A percentile compares a stretch with the other conserved stretches of the same genome.
phyloP scores from a whole-genome alignment of 305 asterid genomes.

The Rubia balearica region DNA sequence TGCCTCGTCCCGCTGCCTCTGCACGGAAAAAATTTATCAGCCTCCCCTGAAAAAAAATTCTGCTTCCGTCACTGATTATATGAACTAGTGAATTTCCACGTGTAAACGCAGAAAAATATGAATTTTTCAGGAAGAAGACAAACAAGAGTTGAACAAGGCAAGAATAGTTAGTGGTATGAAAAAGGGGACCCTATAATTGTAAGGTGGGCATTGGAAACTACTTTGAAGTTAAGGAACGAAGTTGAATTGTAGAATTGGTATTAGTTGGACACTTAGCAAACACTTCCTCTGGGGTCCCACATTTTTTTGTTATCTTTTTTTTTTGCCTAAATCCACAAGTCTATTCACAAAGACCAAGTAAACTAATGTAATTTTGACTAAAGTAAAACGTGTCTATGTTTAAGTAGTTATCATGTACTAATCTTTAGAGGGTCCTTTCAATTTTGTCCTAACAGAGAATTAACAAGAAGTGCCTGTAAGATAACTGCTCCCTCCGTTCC shows the following conservation, averaged over 20 bases:
- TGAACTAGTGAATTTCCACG: neutral
- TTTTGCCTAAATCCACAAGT: conserved; percentile 12
- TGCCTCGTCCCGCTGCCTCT: no score
- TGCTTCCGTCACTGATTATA: no score
- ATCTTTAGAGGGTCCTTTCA: neutral
- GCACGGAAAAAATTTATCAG: no score
- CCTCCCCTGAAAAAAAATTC: no score
- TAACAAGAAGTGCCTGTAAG: no score
- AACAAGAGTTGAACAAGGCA: conserved; percentile 13
- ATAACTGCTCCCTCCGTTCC: no score
- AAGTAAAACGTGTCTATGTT: neutral
- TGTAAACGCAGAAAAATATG: neutral
- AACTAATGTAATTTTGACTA: neutral
- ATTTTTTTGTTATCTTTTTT: conserved; percentile 15
- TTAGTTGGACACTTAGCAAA: conserved; percentile 15
- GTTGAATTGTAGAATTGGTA: neutral
- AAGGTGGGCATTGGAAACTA: conserved; percentile 8
- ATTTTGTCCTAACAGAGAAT: no score
- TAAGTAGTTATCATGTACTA: neutral
- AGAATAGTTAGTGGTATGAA: neutral
- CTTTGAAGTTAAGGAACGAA: conserved; percentile 16
- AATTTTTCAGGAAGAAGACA: neutral
- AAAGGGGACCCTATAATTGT: neutral
- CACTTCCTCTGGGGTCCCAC: neutral
- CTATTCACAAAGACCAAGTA: neutral